Evolutionary conservation across 148 eudicot species (phyloP).

Genomic region (Pharnaceum exiguum): DNA sequence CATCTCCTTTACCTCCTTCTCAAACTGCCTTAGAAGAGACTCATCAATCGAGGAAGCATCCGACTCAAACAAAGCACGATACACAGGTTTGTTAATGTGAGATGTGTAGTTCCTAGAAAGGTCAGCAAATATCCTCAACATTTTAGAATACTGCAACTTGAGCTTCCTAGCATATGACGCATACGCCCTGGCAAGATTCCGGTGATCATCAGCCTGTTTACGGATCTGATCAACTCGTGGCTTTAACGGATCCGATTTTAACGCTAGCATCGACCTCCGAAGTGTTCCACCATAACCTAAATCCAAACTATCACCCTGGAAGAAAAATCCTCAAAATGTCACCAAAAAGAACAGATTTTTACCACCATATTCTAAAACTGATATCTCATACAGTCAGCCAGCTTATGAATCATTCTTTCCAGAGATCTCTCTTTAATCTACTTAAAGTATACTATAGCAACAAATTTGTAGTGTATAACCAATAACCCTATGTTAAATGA

Average conservation of each 20-base stretch:
- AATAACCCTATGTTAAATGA: no score
- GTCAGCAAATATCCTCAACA: constrained; percentile 51
- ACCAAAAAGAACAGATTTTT: not conserved
- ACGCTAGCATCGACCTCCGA: constrained; percentile 42
- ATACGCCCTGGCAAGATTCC: constrained; percentile 40
- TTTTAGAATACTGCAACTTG: constrained; percentile 54
- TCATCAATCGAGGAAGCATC: constrained; percentile 63
- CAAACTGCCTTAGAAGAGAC: constrained; percentile 52
- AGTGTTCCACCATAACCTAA: constrained; percentile 19
- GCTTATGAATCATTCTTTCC: no score
- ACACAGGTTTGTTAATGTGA: constrained; percentile 34
- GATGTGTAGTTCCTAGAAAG: constrained; percentile 47
- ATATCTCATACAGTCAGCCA: no score
- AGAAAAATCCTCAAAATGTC: not conserved
- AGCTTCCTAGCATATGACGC: constrained; percentile 58
- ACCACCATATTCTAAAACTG: no score
- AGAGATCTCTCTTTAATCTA: no score
- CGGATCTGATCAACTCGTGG: constrained; percentile 49
- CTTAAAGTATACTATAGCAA: no score
- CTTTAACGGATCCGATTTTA: constrained; percentile 50
- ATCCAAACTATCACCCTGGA: constrained; percentile 22
- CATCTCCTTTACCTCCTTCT: constrained; percentile 88
- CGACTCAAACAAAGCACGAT: constrained; percentile 38
- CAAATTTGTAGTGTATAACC: no score
- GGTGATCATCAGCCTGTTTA: constrained; percentile 57